Percentiles rank a stretch among this genome's conserved stretches.
Evolutionary conservation across 257 asterid species (phyloP).

Genomic region (Coffea canephora): DNA sequence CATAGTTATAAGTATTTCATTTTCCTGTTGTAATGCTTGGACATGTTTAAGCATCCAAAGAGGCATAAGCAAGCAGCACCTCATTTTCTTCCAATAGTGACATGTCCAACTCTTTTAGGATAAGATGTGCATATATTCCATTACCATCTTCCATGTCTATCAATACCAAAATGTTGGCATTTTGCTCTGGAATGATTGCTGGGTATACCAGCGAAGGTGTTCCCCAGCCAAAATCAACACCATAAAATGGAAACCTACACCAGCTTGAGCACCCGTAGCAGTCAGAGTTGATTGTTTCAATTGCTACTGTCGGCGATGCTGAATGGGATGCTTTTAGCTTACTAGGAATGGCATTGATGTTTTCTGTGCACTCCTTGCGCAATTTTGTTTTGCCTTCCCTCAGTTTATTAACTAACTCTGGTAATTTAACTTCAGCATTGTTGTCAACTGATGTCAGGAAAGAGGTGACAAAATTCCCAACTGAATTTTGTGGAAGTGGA

Average conservation of each 20-base stretch:
- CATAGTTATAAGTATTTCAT: no score
- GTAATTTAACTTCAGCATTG: no score
- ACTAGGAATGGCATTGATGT: neutral
- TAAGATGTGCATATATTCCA: neutral
- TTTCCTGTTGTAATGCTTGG: no score
- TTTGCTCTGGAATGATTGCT: neutral
- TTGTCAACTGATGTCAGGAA: no score
- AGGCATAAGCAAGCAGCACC: neutral
- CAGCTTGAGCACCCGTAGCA: neutral
- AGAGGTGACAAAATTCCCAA: no score
- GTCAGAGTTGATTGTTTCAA: neutral
- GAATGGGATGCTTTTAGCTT: neutral
- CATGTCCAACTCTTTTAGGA: neutral
- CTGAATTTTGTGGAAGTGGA: no score
- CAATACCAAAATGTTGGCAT: neutral
- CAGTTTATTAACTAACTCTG: no score
- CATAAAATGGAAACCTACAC: neutral
- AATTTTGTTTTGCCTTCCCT: no score
- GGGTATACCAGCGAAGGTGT: neutral
- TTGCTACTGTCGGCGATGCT: neutral
- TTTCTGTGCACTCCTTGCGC: no score
- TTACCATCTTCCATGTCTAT: neutral
- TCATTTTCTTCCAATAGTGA: neutral
- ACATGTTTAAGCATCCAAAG: neutral
- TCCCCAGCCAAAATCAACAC: conserved; percentile 6